Evolutionary conservation across 78 protist genomes (phyloP).

Genomic region (Isochrysis galbana): DNA sequence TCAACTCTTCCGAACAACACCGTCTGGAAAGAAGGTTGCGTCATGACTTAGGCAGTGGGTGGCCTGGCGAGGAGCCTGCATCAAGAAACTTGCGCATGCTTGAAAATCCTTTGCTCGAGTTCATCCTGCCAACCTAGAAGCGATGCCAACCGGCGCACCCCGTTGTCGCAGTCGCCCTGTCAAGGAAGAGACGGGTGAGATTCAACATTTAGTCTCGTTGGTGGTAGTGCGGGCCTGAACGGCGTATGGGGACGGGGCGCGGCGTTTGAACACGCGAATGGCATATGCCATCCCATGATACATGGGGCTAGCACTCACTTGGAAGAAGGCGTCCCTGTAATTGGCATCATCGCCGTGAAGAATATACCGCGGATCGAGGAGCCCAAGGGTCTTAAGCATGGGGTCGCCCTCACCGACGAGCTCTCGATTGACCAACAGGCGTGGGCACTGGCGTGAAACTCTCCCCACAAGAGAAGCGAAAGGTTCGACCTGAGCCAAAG

Average conservation of each 20-base stretch:
- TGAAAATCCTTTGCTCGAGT: background rate
- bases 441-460: slow-evolving; percentile 27
- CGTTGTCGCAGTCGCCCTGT: background rate
- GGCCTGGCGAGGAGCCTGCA: too few relatives aligned
- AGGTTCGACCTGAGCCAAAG: too few relatives aligned
- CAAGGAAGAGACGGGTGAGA: too few relatives aligned
- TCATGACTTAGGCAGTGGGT: too few relatives aligned
- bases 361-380: background rate
- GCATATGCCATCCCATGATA: too few relatives aligned
- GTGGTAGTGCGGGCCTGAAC: too few relatives aligned
- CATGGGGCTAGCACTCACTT: too few relatives aligned
- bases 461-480: background rate
- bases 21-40: too few relatives aligned
- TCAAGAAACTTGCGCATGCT: background rate
- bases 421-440: slow-evolving; percentile 78
- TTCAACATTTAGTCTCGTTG: too few relatives aligned
- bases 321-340: background rate
- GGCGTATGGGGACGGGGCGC: too few relatives aligned
- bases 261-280: too few relatives aligned
- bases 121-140: background rate
- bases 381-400: background rate
- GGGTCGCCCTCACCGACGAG: slow-evolving; percentile 1
- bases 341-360: background rate
- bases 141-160: background rate
- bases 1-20: too few relatives aligned